A percentile compares a stretch with the other conserved stretches of the same genome.
Evolutionary conservation across 169 alveolate species (phyloP).

Genomic region (Pseudocohnilembus persalinus): DNA sequence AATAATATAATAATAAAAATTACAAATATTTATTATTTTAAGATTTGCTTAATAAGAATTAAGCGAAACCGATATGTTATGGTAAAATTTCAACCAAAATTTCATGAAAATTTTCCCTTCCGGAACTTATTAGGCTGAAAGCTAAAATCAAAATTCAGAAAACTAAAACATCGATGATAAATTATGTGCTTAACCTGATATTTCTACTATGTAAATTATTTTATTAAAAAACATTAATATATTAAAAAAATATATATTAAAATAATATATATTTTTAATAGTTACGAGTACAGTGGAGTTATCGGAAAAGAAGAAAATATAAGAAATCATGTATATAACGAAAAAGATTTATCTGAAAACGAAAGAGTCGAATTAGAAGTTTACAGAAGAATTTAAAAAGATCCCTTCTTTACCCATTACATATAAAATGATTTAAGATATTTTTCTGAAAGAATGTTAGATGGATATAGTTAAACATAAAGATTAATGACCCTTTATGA

Average conservation of each 20-base stretch:
- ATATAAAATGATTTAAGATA: conserved; percentile 21
- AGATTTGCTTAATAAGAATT: conserved; percentile 12
- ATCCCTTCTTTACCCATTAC: conserved; percentile 27
- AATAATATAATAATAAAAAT: no score
- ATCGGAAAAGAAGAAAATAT: conserved; percentile 5
- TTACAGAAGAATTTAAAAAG: conserved; percentile 9
- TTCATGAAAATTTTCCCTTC: conserved; percentile 11
- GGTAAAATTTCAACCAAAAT: conserved; percentile 12
- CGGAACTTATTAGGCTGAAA: neutral
- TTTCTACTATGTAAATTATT: neutral
- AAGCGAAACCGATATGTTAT: conserved; percentile 1
- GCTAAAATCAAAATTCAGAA: neutral
- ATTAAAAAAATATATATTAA: neutral
- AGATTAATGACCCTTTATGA: neutral
- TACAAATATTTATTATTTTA: neutral
- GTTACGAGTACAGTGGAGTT: neutral
- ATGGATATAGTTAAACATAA: neutral
- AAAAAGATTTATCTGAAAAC: conserved; percentile 11
- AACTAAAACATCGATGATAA: no score
- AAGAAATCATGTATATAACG: neutral
- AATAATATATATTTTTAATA: no score
- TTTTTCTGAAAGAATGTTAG: conserved; percentile 25
- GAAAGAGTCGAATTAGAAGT: conserved; percentile 22
- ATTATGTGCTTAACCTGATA: neutral
- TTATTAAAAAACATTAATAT: neutral